Base-by-base conservation (phyloP, 805 yeast species). In the Starmerella ratchasimensis region DNA sequence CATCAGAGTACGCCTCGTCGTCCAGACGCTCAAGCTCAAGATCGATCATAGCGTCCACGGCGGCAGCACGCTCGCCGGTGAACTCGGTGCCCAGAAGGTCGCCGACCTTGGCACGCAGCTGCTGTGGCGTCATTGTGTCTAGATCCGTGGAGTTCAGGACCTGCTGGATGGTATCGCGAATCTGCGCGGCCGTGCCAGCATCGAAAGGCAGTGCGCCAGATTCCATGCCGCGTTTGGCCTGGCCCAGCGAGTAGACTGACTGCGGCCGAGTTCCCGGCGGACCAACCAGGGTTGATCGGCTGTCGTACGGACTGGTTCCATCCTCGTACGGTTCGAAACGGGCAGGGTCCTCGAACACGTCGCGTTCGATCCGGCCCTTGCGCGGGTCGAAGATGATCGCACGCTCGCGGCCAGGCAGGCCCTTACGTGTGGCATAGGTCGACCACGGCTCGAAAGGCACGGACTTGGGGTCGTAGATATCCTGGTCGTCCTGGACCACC, bases 381-480 rank as follows among this genome's bases (percentile, higher is more conserved):
- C 62, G 42, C 20, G 48, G 50, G 40, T 57, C 61, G 47, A 56
- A 56, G 10, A 56, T 42, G 33, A 57, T 54, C 5, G 53, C 44
- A 34, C 66, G 45, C 38, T 60, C 57, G 5, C 53, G 51, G 10
- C 67, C 67, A 1, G 62, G 61, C 4, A 58, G 47, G 4, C 56
- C 58, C 31, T 55, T 53, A 14, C 61, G 50, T 3, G 45, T 39
- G 1, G 67, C 65, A 36, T 59, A 61, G 4, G 53, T 46, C 13
- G 44, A 36, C 67, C 67, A 62, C 3, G 59, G 42, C 43, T 63
- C 66, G 42, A 55, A 38, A 4, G 63, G 62, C 14, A 63, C 56
- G 10, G 42, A 33, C 5, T 51, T 42, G 5, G 61, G 60, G 34
- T 62, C 64, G 33, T 58, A 60, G 11, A 48, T 53, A 27, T 55